Percentiles rank a stretch among this genome's conserved stretches.
Conservation (phyloP, 1,284 basidiomycete genomes). For the Ceratobasidium sp. region DNA sequence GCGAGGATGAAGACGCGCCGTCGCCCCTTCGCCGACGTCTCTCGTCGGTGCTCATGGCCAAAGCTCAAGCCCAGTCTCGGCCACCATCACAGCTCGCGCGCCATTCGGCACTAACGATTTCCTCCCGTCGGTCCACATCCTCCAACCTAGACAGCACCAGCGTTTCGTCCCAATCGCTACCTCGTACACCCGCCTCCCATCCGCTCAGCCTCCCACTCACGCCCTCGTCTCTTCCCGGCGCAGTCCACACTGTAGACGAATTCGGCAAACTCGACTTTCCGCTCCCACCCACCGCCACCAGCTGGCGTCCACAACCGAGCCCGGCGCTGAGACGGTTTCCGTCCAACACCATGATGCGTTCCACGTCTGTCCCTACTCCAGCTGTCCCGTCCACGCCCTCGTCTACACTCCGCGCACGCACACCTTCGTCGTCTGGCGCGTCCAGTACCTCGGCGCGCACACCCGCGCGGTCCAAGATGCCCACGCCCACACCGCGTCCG, state of each 20-base stretch:
- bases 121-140: slow-evolving; percentile 27
- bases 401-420: slow-evolving; percentile 2
- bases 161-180: slow-evolving; percentile 28
- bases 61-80: slow-evolving; percentile 39
- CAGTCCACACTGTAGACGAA: slow-evolving; percentile 8
- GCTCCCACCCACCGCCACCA: slow-evolving; percentile 29
- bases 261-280: slow-evolving; percentile 44
- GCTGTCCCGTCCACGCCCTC: neutral
- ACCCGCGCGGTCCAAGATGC: slow-evolving; percentile 9
- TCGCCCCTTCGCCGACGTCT: slow-evolving; percentile 76
- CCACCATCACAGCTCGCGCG: slow-evolving; percentile 29
- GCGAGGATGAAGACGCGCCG: slow-evolving; percentile 85
- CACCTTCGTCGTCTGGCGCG: slow-evolving; percentile 6
- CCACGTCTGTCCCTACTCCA: neutral
- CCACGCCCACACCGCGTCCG: slow-evolving; percentile 12
- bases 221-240: slow-evolving; percentile 32
- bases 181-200: slow-evolving; percentile 26
- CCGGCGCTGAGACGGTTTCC: slow-evolving; percentile 6
- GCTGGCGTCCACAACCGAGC: slow-evolving; percentile 31
- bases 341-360: slow-evolving; percentile 29
- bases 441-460: neutral
- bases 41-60: slow-evolving; percentile 57
- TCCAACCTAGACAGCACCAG: slow-evolving; percentile 38
- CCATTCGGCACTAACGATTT: slow-evolving; percentile 12
- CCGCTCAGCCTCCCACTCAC: slow-evolving; percentile 38